Conservation (phyloP, 306 rosid species). For the Medicago lupulina region DNA sequence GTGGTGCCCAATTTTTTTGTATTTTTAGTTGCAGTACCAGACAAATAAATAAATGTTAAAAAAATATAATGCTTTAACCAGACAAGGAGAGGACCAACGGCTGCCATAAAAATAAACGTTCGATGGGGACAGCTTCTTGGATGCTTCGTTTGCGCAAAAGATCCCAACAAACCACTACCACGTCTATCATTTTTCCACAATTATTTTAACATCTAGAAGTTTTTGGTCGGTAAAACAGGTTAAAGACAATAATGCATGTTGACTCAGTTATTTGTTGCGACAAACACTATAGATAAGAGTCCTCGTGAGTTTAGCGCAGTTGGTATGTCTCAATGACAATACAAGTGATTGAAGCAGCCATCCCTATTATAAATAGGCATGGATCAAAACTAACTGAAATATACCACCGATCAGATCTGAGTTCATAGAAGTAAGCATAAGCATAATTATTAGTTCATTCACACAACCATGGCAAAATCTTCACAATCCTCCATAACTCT, state of each 20-base stretch:
- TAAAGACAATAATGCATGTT: neutral
- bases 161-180: too few species aligned
- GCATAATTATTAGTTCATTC: neutral
- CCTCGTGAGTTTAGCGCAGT: too few species aligned
- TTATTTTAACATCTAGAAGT: neutral
- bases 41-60: too few species aligned
- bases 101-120: too few species aligned
- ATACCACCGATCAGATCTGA: neutral
- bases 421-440: neutral
- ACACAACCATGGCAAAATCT: slow-evolving; percentile 22
- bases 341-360: neutral
- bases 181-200: neutral
- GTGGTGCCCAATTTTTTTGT: too few species aligned
- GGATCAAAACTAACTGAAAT: neutral
- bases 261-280: neutral
- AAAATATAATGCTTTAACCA: too few species aligned
- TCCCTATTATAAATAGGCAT: neutral
- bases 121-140: too few species aligned
- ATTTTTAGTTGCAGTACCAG: too few species aligned
- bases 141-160: too few species aligned
- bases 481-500: neutral
- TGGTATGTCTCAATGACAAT: too few species aligned
- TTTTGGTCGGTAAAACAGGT: neutral
- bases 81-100: too few species aligned
- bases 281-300: neutral